Evolutionary conservation across 495 filamentous ascomycete species (phyloP), one percentile per base, ranked within the genome.

Genomic region (Friedmanniomyces simplex): DNA sequence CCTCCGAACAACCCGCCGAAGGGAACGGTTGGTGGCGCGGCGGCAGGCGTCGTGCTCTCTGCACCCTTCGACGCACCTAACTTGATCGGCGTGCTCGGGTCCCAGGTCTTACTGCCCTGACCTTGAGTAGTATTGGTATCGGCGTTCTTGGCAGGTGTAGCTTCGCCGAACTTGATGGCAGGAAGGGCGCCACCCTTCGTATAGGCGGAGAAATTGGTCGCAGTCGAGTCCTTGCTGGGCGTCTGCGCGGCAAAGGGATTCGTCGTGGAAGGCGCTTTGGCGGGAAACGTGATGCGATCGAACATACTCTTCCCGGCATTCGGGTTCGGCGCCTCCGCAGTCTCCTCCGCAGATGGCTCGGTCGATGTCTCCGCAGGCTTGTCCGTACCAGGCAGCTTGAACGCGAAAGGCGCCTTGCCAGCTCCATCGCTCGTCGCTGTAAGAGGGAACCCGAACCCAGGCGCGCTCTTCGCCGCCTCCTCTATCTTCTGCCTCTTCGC

Each of bases 21-120:
- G n/a, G 49, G 34, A 14, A 49, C 50, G 16, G 45, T 1, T 26
- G 62, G 54, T 21, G 63, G 55, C 25, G 55, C 36, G 0, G 58
- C 56, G 36, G 61, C 57, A 21, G 62, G 59, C 39, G 59, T 61
- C 10, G 54, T 61, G 30, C 54, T 63, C 12, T 24, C 54, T 0
- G 50, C 51, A 12, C 22, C 52, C 8, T 46, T 55, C 1, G 52
- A 52, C 7, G 37, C 50, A 36, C 62, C 51, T 46, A 66, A 66
- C 37, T 64, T 63, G 60, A 68, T 63, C 12, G 63, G 66, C 12
- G 57, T 66, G 32, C 55, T 60, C 1, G 42, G 57, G 1, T 59
- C 62, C 57, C 59, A 66, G 11, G 66, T 62, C 4, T 61, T 37
- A 22, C 64, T 52, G 16, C 60, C 63, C 3, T 4, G 2, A 4